phyloP scores from a whole-genome alignment of 495 filamentous ascomycete genomes.

The Immersiella caudata region DNA sequence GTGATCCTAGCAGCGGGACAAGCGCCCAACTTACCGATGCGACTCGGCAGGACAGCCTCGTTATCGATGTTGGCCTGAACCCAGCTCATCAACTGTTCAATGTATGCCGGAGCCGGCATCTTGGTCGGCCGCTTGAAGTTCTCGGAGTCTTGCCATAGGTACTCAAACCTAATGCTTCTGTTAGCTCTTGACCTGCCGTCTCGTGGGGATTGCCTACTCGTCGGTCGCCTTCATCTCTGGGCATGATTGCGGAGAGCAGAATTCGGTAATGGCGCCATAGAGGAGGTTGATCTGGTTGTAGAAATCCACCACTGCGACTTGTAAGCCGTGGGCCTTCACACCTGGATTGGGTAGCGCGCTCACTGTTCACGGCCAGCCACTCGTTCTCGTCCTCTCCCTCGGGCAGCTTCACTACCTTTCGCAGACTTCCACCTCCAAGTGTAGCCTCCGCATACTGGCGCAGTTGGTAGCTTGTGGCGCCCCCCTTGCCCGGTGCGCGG shows the following conservation, averaged over 20 bases:
- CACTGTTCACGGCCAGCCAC: slow-evolving; percentile 96
- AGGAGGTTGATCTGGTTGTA: slow-evolving; percentile 99
- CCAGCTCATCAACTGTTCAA: slow-evolving; percentile 97
- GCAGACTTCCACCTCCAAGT: slow-evolving; percentile 88
- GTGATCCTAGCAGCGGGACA: background rate
- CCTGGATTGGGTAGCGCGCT: slow-evolving; percentile 22
- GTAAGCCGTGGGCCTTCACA: slow-evolving; percentile 18
- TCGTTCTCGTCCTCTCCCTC: slow-evolving; percentile 97
- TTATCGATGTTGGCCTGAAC: slow-evolving; percentile 95
- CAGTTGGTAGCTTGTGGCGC: slow-evolving; percentile 89
- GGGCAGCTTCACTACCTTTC: slow-evolving; percentile 94
- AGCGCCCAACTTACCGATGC: slow-evolving; percentile 65
- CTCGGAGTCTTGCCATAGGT: slow-evolving; percentile 95
- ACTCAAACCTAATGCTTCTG: slow-evolving; percentile 73
- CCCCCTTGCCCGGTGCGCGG: slow-evolving; percentile 79
- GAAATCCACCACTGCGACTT: slow-evolving; percentile 85
- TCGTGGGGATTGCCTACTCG: slow-evolving; percentile 62
- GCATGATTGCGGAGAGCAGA: slow-evolving; percentile 94
- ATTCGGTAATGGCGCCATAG: slow-evolving; percentile 98
- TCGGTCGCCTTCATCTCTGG: slow-evolving; percentile 99
- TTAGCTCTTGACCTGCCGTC: slow-evolving; percentile 17
- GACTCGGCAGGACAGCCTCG: slow-evolving; percentile 88
- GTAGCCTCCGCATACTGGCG: slow-evolving; percentile 98
- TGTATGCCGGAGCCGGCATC: slow-evolving; percentile 95
- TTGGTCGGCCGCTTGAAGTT: slow-evolving; percentile 94